Conservation (phyloP, 495 filamentous ascomycete genomes). For the Halenospora varia region DNA sequence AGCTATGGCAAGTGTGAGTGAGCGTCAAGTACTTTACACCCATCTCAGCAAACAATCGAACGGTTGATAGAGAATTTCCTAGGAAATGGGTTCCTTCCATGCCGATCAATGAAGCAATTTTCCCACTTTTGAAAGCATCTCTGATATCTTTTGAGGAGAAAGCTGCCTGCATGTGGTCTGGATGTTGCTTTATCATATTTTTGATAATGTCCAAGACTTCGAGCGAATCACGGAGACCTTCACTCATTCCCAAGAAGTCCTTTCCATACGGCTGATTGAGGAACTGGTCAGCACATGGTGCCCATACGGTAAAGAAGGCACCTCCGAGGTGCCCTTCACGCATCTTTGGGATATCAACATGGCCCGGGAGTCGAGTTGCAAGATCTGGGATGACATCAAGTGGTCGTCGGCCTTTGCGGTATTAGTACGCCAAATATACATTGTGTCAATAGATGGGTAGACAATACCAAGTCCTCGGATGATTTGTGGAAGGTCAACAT, state of each 20-base stretch:
- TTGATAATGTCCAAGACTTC: slow-evolving; percentile 6
- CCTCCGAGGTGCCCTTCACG: slow-evolving; percentile 3
- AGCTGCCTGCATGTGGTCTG: slow-evolving; percentile 2
- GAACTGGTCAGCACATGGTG: slow-evolving; percentile 1
- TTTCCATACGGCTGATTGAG: slow-evolving; percentile 1
- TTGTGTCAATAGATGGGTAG: no score
- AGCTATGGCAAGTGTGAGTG: slow-evolving; percentile 8
- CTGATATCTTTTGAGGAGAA: not conserved
- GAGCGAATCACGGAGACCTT: not conserved
- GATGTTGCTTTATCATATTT: slow-evolving; percentile 9
- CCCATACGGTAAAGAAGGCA: slow-evolving; percentile 6
- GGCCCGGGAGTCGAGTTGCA: not conserved
- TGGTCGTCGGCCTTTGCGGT: not conserved
- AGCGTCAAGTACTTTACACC: slow-evolving; percentile 11
- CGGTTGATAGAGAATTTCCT: not conserved
- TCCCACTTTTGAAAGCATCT: slow-evolving; percentile 4
- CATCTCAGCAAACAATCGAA: slow-evolving; percentile 3
- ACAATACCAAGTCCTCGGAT: slow-evolving; percentile 3
- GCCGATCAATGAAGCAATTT: slow-evolving; percentile 7
- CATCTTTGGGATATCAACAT: slow-evolving; percentile 7
- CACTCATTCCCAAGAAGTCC: not conserved
- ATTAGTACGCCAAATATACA: not conserved
- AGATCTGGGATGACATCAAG: slow-evolving; percentile 2
- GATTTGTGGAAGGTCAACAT: slow-evolving; percentile 8
- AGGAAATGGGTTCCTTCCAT: slow-evolving; percentile 7